A percentile compares a stretch with the other conserved stretches of the same genome.
Conservation (phyloP, 345 rosid genomes). For the Bruguiera parviflora region DNA sequence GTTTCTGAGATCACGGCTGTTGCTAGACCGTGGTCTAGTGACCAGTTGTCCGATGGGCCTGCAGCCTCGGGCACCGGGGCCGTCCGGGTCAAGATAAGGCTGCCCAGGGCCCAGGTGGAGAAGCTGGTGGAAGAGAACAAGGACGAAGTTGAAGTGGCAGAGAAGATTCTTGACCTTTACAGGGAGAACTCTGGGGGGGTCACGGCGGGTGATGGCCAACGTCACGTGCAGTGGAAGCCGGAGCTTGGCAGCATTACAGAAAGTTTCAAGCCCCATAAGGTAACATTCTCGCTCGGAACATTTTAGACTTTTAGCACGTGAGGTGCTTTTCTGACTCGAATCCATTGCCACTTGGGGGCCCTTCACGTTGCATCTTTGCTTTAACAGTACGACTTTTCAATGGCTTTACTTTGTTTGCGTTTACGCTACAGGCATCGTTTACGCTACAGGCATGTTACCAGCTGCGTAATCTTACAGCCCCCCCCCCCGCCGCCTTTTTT, state of each 20-base stretch:
- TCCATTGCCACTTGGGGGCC: too few relatives aligned
- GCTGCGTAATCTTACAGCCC: too few relatives aligned
- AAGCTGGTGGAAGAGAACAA: conserved; percentile 20
- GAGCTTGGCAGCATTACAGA: conserved; percentile 18
- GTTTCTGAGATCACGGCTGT: conserved; percentile 15
- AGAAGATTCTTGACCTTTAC: conserved; percentile 19
- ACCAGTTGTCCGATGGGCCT: background rate
- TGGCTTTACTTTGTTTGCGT: too few relatives aligned
- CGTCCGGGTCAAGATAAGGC: conserved; percentile 20
- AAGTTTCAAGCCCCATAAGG: conserved; percentile 13
- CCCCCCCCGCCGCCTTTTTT: too few relatives aligned
- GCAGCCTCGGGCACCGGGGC: background rate
- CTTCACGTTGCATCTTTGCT: too few relatives aligned
- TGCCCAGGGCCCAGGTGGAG: conserved; percentile 20
- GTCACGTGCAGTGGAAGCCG: conserved; percentile 15
- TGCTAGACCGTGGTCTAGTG: background rate
- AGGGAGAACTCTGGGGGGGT: conserved; percentile 13
- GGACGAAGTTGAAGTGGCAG: conserved; percentile 19
- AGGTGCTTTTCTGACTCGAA: too few relatives aligned
- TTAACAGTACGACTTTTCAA: too few relatives aligned
- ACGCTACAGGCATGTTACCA: too few relatives aligned
- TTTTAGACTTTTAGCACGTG: too few relatives aligned
- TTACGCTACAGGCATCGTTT: too few relatives aligned
- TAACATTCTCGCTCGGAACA: background rate
- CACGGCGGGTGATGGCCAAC: background rate